Evolutionary conservation across 2,329 filamentous ascomycete genomes (phyloP).

Genomic region (Aspergillus tubingensis): DNA sequence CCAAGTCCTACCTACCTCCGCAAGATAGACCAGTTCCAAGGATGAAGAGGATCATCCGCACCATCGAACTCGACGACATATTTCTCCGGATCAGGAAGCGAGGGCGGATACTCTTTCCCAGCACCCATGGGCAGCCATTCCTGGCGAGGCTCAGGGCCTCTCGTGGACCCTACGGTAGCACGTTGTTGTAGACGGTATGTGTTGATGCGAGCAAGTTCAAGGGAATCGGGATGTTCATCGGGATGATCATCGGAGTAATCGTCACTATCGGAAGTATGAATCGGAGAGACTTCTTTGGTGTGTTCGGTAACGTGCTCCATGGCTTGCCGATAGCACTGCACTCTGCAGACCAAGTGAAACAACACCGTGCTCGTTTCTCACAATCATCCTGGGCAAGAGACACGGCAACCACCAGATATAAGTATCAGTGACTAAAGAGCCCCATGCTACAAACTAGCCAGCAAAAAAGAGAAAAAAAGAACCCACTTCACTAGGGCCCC

Average conservation of each 20-base stretch:
- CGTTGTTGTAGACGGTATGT: constrained; percentile 25
- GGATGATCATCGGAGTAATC: constrained; percentile 1
- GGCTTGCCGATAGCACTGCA: not conserved
- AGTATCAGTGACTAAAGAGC: too few species aligned
- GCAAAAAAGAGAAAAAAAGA: too few species aligned
- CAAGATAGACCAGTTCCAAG: constrained; percentile 54
- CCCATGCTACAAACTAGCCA: too few species aligned
- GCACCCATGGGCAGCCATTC: constrained; percentile 31
- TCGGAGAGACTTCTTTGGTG: not conserved
- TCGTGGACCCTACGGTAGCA: constrained; percentile 25
- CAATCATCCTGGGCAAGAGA: not conserved
- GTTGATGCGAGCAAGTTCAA: constrained; percentile 25
- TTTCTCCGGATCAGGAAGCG: constrained; percentile 51
- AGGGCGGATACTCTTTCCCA: constrained; percentile 54
- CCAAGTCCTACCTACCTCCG: constrained; percentile 39
- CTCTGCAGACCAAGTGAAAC: not conserved
- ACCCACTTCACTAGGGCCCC: too few species aligned
- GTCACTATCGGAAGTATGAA: constrained; percentile 3
- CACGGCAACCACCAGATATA: not conserved
- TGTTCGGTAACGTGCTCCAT: constrained; percentile 2
- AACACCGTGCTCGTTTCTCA: too few species aligned
- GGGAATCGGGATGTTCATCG: constrained; percentile 19
- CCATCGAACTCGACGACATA: constrained; percentile 61
- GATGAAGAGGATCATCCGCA: constrained; percentile 52
- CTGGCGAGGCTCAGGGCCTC: constrained; percentile 19